Evolutionary conservation across 163 green algal species (phyloP).

Genomic region (Trebouxia gelatinosa): DNA sequence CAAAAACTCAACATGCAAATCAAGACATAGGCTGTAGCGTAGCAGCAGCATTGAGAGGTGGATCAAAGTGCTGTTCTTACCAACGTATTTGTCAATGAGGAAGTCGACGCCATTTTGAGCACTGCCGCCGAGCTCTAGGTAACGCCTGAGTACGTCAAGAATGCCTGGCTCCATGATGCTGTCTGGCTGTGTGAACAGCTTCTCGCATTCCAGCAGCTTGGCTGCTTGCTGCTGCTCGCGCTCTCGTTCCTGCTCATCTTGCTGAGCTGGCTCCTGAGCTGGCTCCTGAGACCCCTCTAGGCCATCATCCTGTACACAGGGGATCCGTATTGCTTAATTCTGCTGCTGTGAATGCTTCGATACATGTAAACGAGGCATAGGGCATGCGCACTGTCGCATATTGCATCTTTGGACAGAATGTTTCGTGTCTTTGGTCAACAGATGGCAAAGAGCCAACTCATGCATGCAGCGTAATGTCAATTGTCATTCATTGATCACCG

Average conservation of each 20-base stretch:
- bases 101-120: slow-evolving; percentile 67
- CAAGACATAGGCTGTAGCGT: background rate
- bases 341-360: background rate
- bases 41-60: background rate
- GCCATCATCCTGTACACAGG: background rate
- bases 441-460: too few relatives aligned
- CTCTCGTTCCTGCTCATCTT: slow-evolving; percentile 20
- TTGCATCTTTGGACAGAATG: background rate
- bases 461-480: too few relatives aligned
- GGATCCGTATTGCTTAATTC: background rate
- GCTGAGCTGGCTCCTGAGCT: background rate
- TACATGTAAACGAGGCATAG: background rate
- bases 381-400: background rate
- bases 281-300: background rate
- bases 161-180: slow-evolving; percentile 31
- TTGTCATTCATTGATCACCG: too few relatives aligned
- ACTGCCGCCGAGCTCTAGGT: slow-evolving; percentile 50
- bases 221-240: slow-evolving; percentile 18
- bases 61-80: slow-evolving; percentile 36
- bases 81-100: slow-evolving; percentile 78
- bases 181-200: slow-evolving; percentile 19
- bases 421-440: background rate
- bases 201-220: slow-evolving; percentile 20
- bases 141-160: slow-evolving; percentile 17
- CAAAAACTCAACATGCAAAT: too few relatives aligned